These are phyloP conservation scores for Malassezia caprae DNA, from an alignment of 1,284 basidiomycete genomes.

Conservation along the genomic window DNA sequence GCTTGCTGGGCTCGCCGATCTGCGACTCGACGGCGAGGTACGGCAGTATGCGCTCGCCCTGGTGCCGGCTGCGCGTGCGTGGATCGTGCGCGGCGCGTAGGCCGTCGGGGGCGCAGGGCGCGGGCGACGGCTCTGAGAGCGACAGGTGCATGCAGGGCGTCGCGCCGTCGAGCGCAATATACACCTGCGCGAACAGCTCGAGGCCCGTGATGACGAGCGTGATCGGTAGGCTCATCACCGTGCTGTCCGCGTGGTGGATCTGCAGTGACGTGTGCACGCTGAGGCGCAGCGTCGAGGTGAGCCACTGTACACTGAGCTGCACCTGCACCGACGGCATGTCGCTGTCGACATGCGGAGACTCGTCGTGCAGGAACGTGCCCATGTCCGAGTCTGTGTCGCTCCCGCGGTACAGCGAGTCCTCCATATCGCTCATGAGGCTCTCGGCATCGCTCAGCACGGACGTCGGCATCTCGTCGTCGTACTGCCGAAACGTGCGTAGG, in stretches of 20 bases:
- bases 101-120: constrained; percentile 21
- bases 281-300: constrained; percentile 42
- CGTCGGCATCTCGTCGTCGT: constrained; percentile 12
- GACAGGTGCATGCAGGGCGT: constrained; percentile 70
- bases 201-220: constrained; percentile 79
- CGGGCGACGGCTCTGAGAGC: constrained; percentile 50
- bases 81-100: constrained; percentile 1
- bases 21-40: constrained; percentile 89
- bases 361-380: constrained; percentile 15
- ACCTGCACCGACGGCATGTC: not conserved
- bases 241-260: constrained; percentile 86
- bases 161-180: constrained; percentile 79
- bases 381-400: constrained; percentile 16
- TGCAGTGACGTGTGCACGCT: constrained; percentile 82
- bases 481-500: constrained; percentile 15
- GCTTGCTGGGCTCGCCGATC: constrained; percentile 89
- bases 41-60: constrained; percentile 61
- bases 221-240: constrained; percentile 93
- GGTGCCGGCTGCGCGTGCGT: constrained; percentile 53
- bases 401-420: constrained; percentile 5
- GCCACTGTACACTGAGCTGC: constrained; percentile 35
- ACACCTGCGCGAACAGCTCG: constrained; percentile 72
- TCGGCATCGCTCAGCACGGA: constrained; percentile 19
- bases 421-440: constrained; percentile 21
- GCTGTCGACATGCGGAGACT: constrained; percentile 12